Conservation (phyloP, 2,329 filamentous ascomycete genomes). For the Aspergillus sojae region DNA sequence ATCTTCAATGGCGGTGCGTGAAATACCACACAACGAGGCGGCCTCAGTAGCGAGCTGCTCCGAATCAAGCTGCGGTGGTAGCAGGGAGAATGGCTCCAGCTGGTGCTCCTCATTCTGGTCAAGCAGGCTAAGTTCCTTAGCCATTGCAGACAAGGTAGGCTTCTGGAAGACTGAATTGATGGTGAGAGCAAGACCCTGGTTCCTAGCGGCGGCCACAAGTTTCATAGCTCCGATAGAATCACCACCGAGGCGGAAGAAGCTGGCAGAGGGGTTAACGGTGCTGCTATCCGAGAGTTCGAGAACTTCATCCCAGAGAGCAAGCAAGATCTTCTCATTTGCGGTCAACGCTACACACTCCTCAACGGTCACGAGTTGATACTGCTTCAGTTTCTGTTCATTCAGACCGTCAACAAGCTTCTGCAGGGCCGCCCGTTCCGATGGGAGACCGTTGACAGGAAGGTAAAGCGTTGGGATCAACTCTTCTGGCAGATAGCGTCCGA, state of each 20-base stretch:
- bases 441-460: neutral
- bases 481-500: neutral
- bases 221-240: constrained; percentile 34
- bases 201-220: constrained; percentile 15
- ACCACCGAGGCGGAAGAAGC: constrained; percentile 35
- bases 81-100: neutral
- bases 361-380: neutral
- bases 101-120: neutral
- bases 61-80: neutral
- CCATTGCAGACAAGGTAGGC: constrained; percentile 50
- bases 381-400: neutral
- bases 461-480: neutral
- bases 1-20: neutral
- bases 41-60: neutral
- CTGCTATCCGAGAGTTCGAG: constrained; percentile 26
- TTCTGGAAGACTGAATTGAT: constrained; percentile 30
- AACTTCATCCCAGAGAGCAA: constrained; percentile 9
- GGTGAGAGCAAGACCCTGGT: constrained; percentile 22
- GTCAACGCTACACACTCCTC: neutral
- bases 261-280: constrained; percentile 20
- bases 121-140: constrained; percentile 22
- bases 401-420: neutral
- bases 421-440: neutral
- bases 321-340: neutral
- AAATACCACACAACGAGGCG: neutral